Percentiles rank a stretch among this genome's conserved stretches.
These are phyloP conservation scores for Xylaria sp. DNA, from an alignment of 2,329 filamentous ascomycete genomes.

Conservation along the genomic window DNA sequence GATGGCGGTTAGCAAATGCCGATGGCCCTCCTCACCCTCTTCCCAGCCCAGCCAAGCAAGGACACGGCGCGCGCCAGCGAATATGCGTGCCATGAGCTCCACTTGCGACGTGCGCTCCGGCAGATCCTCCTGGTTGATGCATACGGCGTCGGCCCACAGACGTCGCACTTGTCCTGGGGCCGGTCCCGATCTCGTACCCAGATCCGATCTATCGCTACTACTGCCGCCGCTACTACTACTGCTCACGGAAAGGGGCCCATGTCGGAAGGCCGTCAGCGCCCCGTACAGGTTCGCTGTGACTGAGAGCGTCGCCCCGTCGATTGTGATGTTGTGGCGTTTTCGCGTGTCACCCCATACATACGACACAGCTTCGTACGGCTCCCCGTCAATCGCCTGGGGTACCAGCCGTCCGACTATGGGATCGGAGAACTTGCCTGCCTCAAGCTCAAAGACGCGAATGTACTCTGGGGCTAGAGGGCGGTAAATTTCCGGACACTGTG, in stretches of 20 bases:
- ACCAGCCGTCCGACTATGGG: background rate
- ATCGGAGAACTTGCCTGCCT: background rate
- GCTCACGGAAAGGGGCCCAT: background rate
- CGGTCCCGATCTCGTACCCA: background rate
- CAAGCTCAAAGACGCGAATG: background rate
- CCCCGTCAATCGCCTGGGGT: background rate
- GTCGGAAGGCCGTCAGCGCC: background rate
- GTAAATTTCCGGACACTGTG: background rate
- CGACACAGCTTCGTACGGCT: background rate
- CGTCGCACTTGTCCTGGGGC: background rate
- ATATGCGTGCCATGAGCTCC: background rate
- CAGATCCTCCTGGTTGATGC: background rate
- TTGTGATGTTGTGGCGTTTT: background rate
- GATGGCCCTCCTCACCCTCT: background rate
- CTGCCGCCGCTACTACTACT: too few relatives aligned
- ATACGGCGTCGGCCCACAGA: background rate
- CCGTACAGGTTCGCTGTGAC: background rate
- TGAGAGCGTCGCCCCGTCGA: background rate
- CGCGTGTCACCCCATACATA: background rate
- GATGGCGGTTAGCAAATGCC: background rate
- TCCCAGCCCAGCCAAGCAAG: background rate
- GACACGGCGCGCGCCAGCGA: background rate
- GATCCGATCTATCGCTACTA: background rate
- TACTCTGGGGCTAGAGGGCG: background rate
- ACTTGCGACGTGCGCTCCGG: background rate